phyloP scores from a whole-genome alignment of 140 eudicot species.

The Anethum foeniculum region DNA sequence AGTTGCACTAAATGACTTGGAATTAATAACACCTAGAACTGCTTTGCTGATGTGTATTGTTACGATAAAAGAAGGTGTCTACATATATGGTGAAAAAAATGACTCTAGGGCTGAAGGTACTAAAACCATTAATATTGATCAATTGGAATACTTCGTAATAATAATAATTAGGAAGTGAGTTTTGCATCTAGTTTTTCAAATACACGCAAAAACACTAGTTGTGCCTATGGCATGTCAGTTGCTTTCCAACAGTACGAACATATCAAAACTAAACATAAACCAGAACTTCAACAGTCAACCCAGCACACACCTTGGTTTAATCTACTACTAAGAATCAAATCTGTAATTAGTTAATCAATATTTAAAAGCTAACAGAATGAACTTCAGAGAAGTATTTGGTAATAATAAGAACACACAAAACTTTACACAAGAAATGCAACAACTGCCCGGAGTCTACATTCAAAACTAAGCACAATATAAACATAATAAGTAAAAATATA shows the following conservation, averaged over 20 bases:
- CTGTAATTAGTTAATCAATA: not conserved
- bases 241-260: not conserved
- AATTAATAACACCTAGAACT: not conserved
- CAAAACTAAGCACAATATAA: not conserved
- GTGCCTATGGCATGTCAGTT: not conserved
- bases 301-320: not conserved
- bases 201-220: not conserved
- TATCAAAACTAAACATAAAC: not conserved
- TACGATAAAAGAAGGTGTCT: not conserved
- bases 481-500: not conserved
- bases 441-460: not conserved
- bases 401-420: not conserved
- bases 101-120: not conserved
- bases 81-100: not conserved
- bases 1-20: not conserved
- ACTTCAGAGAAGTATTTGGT: not conserved
- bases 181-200: too few relatives aligned
- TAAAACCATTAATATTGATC: not conserved
- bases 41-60: not conserved
- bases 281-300: not conserved
- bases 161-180: not conserved
- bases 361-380: not conserved
- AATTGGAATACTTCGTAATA: not conserved
- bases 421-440: not conserved
- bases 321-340: not conserved